Percentiles rank a stretch among this genome's conserved stretches.
phyloP scores from a whole-genome alignment of 768 basidiomycete genomes.

The Psilocybe azurescens region DNA sequence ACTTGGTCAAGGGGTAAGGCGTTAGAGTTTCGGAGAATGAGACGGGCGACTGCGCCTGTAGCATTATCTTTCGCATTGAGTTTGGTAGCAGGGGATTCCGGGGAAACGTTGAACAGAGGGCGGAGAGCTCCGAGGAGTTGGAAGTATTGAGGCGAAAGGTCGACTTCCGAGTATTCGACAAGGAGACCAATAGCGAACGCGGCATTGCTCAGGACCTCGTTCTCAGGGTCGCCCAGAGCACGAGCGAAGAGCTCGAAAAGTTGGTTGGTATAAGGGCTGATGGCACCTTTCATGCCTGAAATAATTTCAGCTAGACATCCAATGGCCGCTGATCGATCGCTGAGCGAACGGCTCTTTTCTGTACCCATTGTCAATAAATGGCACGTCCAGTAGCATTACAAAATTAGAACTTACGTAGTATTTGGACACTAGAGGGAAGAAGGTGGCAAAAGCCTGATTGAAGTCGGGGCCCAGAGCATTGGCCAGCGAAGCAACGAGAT shows the following conservation, averaged over 20 bases:
- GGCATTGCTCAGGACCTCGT: constrained; percentile 96
- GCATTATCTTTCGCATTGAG: constrained; percentile 96
- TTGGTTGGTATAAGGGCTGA: constrained; percentile 84
- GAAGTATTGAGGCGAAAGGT: constrained; percentile 83
- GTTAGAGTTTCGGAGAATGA: constrained; percentile 78
- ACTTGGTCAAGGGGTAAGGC: constrained; percentile 92
- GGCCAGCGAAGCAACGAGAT: constrained; percentile 90
- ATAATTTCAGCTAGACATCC: constrained; percentile 97
- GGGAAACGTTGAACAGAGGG: constrained; percentile 75
- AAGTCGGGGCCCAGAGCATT: constrained; percentile 88
- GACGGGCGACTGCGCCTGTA: constrained; percentile 88
- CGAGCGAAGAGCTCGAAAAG: constrained; percentile 85
- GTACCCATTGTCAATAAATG: constrained; percentile 9
- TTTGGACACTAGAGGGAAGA: constrained; percentile 88
- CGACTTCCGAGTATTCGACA: constrained; percentile 82
- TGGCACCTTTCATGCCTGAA: constrained; percentile 83
- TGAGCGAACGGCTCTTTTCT: constrained; percentile 89
- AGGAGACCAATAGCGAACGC: constrained; percentile 94
- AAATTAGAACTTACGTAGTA: constrained; percentile 76
- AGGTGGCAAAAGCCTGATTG: constrained; percentile 77
- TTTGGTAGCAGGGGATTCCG: constrained; percentile 64
- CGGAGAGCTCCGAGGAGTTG: constrained; percentile 79
- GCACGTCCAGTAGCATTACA: neutral
- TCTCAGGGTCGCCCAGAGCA: constrained; percentile 81
- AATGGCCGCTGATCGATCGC: constrained; percentile 92